Conservation (phyloP, 208 protist species). For the Wallacemonas sp. region DNA sequence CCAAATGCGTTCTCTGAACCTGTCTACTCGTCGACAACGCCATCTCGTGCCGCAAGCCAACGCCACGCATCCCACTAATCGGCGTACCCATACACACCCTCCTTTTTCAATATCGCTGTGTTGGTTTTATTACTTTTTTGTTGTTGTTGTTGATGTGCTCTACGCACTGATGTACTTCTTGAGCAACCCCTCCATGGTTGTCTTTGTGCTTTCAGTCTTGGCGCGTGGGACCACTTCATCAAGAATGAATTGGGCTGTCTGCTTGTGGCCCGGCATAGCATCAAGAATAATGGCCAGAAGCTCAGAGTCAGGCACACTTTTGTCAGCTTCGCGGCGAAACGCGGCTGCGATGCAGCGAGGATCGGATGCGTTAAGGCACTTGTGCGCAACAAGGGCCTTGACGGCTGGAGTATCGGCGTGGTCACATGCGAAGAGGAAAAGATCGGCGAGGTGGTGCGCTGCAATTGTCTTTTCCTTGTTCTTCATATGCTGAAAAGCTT, state of each 20-base stretch:
- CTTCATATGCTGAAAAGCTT: conserved; percentile 60
- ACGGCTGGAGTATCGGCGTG: conserved; percentile 58
- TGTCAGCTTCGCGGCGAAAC: conserved; percentile 48
- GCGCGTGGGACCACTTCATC: conserved; percentile 35
- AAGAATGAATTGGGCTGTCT: conserved; percentile 40
- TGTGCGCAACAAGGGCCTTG: conserved; percentile 47
- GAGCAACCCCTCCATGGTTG: conserved; percentile 31
- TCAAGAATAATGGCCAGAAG: conserved; percentile 50
- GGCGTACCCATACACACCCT: too few relatives aligned
- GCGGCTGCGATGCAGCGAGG: conserved; percentile 56
- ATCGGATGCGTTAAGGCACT: conserved; percentile 63
- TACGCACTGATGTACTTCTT: conserved; percentile 22
- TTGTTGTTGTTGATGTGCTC: background rate
- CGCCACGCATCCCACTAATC: too few relatives aligned
- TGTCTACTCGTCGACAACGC: too few relatives aligned
- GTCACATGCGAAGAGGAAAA: conserved; percentile 75
- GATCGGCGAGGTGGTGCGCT: conserved; percentile 53
- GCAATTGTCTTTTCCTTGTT: conserved; percentile 44
- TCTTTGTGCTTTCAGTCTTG: conserved; percentile 35
- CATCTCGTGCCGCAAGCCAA: too few relatives aligned
- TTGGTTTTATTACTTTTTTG: too few relatives aligned
- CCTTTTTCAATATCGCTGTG: too few relatives aligned
- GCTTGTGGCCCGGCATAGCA: conserved; percentile 38
- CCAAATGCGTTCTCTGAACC: too few relatives aligned
- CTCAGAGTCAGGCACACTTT: conserved; percentile 39